Conservation (phyloP, 2,329 filamentous ascomycete genomes). For the Diplodia mutila region DNA sequence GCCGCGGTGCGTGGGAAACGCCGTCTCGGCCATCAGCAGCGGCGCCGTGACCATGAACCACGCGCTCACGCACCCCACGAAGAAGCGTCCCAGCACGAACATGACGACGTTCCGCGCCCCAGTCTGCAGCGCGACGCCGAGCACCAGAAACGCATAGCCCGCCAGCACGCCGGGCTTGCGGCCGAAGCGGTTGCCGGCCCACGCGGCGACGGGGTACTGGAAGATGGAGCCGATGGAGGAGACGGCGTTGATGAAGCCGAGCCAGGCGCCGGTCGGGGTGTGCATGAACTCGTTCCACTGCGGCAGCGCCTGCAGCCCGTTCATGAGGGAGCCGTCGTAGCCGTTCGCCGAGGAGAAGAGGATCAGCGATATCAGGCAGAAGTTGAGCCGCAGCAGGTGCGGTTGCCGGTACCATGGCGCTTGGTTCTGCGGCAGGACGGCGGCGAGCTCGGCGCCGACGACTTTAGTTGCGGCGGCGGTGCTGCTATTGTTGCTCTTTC, state of each 20-base stretch:
- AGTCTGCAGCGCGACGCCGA: background rate
- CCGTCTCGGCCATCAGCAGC: background rate
- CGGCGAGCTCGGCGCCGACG: background rate
- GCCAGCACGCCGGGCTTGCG: background rate
- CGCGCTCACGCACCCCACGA: background rate
- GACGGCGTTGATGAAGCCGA: slow-evolving; percentile 29
- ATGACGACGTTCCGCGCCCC: background rate
- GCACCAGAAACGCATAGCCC: background rate
- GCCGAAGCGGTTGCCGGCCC: background rate
- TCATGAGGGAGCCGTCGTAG: slow-evolving; percentile 1
- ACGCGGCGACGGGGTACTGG: background rate
- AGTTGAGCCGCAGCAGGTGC: background rate
- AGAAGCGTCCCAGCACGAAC: background rate
- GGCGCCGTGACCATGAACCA: background rate
- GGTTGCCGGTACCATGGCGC: background rate
- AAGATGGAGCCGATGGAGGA: background rate
- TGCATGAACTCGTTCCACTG: slow-evolving; percentile 5
- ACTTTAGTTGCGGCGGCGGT: background rate
- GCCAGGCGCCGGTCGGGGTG: slow-evolving; percentile 33
- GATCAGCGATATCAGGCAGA: background rate
- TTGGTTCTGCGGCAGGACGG: background rate
- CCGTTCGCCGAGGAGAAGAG: background rate
- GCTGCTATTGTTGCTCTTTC: background rate
- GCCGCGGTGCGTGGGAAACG: background rate
- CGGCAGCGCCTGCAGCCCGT: background rate